These are phyloP conservation scores for Fusarium drepaniforme DNA, from an alignment of 2,329 filamentous ascomycete genomes.

Conservation along the genomic window DNA sequence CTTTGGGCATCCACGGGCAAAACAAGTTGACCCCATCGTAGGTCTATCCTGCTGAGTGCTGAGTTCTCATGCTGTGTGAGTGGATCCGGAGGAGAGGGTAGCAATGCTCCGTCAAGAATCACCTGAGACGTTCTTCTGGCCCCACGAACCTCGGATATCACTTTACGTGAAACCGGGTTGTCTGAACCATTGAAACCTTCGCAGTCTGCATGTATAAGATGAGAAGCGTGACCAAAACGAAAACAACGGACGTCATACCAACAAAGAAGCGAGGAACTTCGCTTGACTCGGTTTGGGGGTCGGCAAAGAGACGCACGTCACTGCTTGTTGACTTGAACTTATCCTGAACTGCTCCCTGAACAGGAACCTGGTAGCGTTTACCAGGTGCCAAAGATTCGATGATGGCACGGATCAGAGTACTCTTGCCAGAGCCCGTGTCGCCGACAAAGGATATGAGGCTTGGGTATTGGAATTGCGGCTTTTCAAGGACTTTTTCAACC, in stretches of 20 bases:
- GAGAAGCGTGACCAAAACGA: background rate
- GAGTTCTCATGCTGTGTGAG: background rate
- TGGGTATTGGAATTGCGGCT: background rate
- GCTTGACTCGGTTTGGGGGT: background rate
- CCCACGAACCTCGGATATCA: background rate
- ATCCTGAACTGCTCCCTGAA: background rate
- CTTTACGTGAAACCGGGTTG: background rate
- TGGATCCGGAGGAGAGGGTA: background rate
- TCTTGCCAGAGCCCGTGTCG: background rate
- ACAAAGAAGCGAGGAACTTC: background rate
- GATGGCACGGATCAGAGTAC: slow-evolving; percentile 5
- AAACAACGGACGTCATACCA: background rate
- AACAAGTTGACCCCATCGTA: background rate
- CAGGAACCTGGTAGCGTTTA: background rate
- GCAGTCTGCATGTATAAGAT: background rate
- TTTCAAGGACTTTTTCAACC: background rate
- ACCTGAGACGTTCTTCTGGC: background rate
- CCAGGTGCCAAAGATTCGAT: background rate
- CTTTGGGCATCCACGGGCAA: too few relatives aligned
- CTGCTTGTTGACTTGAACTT: background rate
- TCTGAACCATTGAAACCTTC: background rate
- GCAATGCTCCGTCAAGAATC: background rate
- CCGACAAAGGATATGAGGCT: slow-evolving; percentile 3
- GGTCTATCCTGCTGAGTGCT: background rate
- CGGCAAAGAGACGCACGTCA: background rate